Evolutionary conservation across 176 grass and related monocot species (phyloP).

Genomic region (Oryza glaberrima): DNA sequence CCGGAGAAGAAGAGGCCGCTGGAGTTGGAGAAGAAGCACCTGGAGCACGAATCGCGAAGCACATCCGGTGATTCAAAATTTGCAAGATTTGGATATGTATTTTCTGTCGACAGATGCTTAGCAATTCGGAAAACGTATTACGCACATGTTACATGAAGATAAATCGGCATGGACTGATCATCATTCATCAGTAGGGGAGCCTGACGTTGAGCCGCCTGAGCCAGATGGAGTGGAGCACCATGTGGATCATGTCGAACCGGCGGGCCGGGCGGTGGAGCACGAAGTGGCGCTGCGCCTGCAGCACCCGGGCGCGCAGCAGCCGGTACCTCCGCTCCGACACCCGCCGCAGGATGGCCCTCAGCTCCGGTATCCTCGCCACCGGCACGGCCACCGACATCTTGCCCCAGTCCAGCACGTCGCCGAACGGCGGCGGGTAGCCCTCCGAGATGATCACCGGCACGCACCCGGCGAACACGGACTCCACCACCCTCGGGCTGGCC

Average conservation of each 20-base stretch:
- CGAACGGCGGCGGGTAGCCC: slow-evolving; percentile 71
- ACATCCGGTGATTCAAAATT: too few relatives aligned
- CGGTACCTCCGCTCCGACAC: slow-evolving; percentile 74
- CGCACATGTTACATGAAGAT: too few relatives aligned
- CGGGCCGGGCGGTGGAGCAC: slow-evolving; percentile 64
- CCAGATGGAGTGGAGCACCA: slow-evolving; percentile 95
- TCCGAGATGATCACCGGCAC: slow-evolving; percentile 81
- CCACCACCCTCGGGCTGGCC: slow-evolving; percentile 79
- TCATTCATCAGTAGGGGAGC: slow-evolving; percentile 63
- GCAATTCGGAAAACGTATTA: too few relatives aligned
- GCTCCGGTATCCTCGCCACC: slow-evolving; percentile 72
- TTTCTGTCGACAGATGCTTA: too few relatives aligned
- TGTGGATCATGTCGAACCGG: slow-evolving; percentile 78
- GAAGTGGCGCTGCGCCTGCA: slow-evolving; percentile 74
- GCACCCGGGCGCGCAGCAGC: slow-evolving; percentile 59
- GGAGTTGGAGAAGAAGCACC: too few relatives aligned
- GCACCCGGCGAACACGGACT: slow-evolving; percentile 70
- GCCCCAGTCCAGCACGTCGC: slow-evolving; percentile 85
- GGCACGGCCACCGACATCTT: slow-evolving; percentile 79
- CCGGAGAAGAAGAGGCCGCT: too few relatives aligned
- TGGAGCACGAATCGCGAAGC: too few relatives aligned
- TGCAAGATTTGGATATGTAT: too few relatives aligned
- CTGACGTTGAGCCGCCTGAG: slow-evolving; percentile 79
- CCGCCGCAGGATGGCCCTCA: slow-evolving; percentile 57
- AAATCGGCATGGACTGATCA: not conserved